Evolutionary conservation across 31 red algal genomes (phyloP).

Genomic region (Bonnemaisonia californica): DNA sequence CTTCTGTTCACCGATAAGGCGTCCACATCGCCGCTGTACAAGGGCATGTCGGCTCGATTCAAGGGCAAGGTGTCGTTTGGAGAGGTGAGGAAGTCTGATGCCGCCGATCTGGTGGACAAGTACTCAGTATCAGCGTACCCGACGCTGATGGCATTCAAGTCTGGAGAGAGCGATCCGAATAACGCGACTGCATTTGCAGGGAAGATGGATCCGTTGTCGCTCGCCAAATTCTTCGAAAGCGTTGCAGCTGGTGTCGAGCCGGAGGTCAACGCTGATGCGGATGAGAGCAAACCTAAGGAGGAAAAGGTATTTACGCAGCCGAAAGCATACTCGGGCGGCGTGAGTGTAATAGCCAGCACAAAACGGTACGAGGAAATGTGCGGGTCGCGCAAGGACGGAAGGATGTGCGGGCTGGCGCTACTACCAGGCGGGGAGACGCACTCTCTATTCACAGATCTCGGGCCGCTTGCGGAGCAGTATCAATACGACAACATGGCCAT

Average conservation of each 20-base stretch:
- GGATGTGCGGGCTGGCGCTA: constrained; percentile 69
- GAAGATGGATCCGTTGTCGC: constrained; percentile 49
- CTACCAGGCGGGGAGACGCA: constrained; percentile 44
- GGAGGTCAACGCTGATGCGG: background rate
- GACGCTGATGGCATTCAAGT: constrained; percentile 54
- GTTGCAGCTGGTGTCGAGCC: constrained; percentile 33
- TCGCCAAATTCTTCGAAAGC: constrained; percentile 44
- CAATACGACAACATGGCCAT: constrained; percentile 85
- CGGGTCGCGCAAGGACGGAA: constrained; percentile 70
- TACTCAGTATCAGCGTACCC: constrained; percentile 43
- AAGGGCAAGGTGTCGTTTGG: constrained; percentile 67
- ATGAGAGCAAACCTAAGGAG: background rate
- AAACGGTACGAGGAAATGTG: constrained; percentile 63
- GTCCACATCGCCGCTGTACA: constrained; percentile 61
- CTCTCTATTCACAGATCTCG: constrained; percentile 14
- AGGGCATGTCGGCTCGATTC: constrained; percentile 71
- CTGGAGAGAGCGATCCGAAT: constrained; percentile 49
- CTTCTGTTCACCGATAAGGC: constrained; percentile 85
- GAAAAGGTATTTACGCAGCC: constrained; percentile 70
- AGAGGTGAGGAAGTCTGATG: constrained; percentile 74
- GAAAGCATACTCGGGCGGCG: constrained; percentile 61
- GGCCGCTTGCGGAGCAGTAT: constrained; percentile 55
- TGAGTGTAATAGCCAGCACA: constrained; percentile 31
- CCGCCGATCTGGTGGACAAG: constrained; percentile 42
- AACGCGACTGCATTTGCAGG: constrained; percentile 38